These are phyloP conservation scores for Apiospora kogelbergensis DNA, from an alignment of 2,329 filamentous ascomycete genomes.

Conservation along the genomic window DNA sequence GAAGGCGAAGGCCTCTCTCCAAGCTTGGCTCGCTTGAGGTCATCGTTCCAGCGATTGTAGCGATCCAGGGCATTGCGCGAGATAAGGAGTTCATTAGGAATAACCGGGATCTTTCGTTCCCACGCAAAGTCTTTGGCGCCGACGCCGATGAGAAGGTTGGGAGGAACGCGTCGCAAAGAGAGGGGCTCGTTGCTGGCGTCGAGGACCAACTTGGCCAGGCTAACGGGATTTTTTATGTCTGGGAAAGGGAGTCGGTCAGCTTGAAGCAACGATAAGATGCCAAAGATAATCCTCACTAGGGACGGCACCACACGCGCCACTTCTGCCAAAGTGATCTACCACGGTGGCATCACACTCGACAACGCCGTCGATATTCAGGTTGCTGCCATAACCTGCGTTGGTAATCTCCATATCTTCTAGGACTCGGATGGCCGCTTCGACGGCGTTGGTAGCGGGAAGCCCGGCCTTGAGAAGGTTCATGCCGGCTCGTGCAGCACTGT, in stretches of 20 bases:
- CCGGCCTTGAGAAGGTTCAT: slow-evolving; percentile 82
- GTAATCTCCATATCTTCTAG: slow-evolving; percentile 95
- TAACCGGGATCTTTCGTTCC: slow-evolving; percentile 70
- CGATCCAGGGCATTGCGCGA: slow-evolving; percentile 77
- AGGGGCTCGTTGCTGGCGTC: slow-evolving; percentile 74
- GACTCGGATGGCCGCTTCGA: slow-evolving; percentile 83
- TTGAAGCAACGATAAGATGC: neutral
- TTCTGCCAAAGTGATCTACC: slow-evolving; percentile 86
- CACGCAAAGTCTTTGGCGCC: slow-evolving; percentile 86
- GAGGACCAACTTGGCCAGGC: slow-evolving; percentile 78
- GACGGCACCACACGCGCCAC: slow-evolving; percentile 89
- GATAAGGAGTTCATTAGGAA: slow-evolving; percentile 76
- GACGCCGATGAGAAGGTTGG: slow-evolving; percentile 84
- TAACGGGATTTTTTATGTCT: slow-evolving; percentile 94
- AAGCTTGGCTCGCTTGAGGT: slow-evolving; percentile 62
- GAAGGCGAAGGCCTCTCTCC: slow-evolving; percentile 37
- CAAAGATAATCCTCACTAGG: slow-evolving; percentile 62
- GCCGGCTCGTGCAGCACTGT: slow-evolving; percentile 76
- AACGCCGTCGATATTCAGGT: slow-evolving; percentile 82
- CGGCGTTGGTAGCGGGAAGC: slow-evolving; percentile 79
- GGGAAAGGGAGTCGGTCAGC: neutral
- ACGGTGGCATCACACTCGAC: slow-evolving; percentile 96
- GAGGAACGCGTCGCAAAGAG: slow-evolving; percentile 85
- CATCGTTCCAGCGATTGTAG: slow-evolving; percentile 75
- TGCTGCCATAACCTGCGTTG: slow-evolving; percentile 95